Base-by-base conservation (phyloP, 495 filamentous ascomycete genomes). In the Tuber indicum region DNA sequence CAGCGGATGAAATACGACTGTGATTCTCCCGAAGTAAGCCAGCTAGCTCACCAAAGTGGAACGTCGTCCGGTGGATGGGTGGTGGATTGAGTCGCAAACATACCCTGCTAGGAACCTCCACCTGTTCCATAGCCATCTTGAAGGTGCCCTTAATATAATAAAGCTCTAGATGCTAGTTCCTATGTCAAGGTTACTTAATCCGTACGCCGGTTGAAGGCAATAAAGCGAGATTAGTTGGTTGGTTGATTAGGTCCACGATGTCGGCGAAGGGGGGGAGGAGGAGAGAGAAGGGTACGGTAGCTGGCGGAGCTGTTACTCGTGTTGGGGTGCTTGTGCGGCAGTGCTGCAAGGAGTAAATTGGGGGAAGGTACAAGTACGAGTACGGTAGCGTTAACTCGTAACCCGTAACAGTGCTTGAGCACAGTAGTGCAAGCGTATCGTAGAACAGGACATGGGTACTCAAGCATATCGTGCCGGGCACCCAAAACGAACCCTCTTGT, bases 91-190 rank as follows among this genome's bases (percentile, higher is more conserved):
- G 66, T 49, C 69, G 72, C 49, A 72, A 44, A 79, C 88, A 77
- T 88, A 96, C 96, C 90, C 94, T 98, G 90, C 94, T 97, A 84
- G 97, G 96, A 78, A 99, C 92, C 85, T 98, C 96, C 78, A 99
- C 86, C 87, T 97, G 94, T 87, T 99, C 96, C 89, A 98, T 96
- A 82, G 92, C 93, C 69, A 93, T 80, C 74, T 73, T 82, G 47
- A 58, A 49, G 58, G 58, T 66, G 71, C 17, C 41, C 44, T 23
- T n/a, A 36, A 66, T 36, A 32, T 14, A 66, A 66, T 16, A 66
- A 66, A 66, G 58, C 58, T 19, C 14, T 32, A 36, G 58, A 66
- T 17, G 26, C 58, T 72, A 46, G 41, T 9, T 26, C 26, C n/a
- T 14, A n/a, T 1, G n/a, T 14, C 26, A 3, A 62, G 52, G 10